Evolutionary conservation across 208 protist species (phyloP).

Genomic region (Acanthamoeba triangularis): DNA sequence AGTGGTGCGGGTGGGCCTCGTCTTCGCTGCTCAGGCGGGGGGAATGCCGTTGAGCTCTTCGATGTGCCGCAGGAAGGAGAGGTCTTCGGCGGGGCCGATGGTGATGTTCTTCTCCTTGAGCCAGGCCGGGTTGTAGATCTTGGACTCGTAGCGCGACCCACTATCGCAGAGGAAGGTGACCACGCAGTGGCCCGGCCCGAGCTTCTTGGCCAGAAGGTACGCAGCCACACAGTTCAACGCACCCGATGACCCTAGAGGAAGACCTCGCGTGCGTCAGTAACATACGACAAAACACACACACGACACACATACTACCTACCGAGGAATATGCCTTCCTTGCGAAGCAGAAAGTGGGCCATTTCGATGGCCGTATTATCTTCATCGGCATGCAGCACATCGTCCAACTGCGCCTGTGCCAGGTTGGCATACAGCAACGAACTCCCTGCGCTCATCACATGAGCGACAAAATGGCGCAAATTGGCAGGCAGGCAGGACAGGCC

Average conservation of each 20-base stretch:
- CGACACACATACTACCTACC: constrained; percentile 67
- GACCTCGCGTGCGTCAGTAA: neutral
- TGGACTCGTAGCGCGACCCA: constrained; percentile 85
- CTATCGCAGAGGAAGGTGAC: constrained; percentile 87
- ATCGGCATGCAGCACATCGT: constrained; percentile 80
- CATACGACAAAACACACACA: too few species aligned
- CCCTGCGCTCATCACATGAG: neutral
- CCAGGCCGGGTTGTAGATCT: constrained; percentile 87
- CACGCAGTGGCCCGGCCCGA: constrained; percentile 87
- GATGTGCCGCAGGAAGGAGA: constrained; percentile 44
- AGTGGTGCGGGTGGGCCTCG: neutral
- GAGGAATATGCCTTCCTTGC: constrained; percentile 89
- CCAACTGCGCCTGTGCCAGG: constrained; percentile 82
- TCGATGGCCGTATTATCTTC: constrained; percentile 84
- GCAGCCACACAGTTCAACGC: constrained; percentile 84
- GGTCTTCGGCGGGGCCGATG: constrained; percentile 29
- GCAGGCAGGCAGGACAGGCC: neutral
- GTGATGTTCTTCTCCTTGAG: constrained; percentile 83
- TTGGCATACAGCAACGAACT: constrained; percentile 76
- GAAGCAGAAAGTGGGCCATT: constrained; percentile 88
- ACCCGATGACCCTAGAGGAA: constrained; percentile 20
- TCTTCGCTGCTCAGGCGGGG: neutral
- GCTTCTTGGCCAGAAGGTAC: constrained; percentile 82
- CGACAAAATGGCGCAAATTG: neutral
- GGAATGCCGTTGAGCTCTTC: neutral